phyloP scores from a whole-genome alignment of 1,284 basidiomycete genomes.

The Gomphus sp. region DNA sequence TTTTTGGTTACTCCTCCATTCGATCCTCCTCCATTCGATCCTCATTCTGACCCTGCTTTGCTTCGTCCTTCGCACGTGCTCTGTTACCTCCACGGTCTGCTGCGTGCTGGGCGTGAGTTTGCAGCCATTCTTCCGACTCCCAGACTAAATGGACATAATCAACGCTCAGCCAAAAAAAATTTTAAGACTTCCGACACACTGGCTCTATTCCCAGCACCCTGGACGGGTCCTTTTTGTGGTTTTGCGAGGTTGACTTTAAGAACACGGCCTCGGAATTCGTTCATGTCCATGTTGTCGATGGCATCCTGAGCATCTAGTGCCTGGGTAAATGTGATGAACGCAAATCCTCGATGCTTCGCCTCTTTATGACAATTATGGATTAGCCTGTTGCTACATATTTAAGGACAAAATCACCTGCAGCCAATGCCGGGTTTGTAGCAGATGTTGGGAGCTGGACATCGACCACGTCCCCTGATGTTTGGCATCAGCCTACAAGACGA shows the following conservation, averaged over 20 bases:
- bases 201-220: conserved; percentile 62
- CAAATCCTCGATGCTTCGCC: conserved; percentile 72
- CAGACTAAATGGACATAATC: conserved; percentile 43
- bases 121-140: conserved; percentile 81
- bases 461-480: conserved; percentile 59
- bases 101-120: conserved; percentile 62
- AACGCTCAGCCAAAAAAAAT: conserved; percentile 7
- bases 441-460: conserved; percentile 72
- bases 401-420: conserved; percentile 30
- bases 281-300: conserved; percentile 85
- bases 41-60: background rate
- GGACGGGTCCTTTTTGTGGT: conserved; percentile 56
- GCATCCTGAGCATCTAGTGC: conserved; percentile 76
- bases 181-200: conserved; percentile 33
- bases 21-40: background rate
- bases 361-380: conserved; percentile 28
- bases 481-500: background rate
- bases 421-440: conserved; percentile 47
- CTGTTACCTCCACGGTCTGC: conserved; percentile 54
- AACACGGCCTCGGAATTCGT: conserved; percentile 65
- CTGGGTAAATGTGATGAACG: conserved; percentile 69
- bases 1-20: background rate
- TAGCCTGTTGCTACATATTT: conserved; percentile 4
- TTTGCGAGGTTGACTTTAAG: conserved; percentile 72
- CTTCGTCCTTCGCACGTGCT: background rate